These are phyloP conservation scores for Akanthomyces muscarius DNA, from an alignment of 2,329 filamentous ascomycete genomes.

Conservation along the genomic window DNA sequence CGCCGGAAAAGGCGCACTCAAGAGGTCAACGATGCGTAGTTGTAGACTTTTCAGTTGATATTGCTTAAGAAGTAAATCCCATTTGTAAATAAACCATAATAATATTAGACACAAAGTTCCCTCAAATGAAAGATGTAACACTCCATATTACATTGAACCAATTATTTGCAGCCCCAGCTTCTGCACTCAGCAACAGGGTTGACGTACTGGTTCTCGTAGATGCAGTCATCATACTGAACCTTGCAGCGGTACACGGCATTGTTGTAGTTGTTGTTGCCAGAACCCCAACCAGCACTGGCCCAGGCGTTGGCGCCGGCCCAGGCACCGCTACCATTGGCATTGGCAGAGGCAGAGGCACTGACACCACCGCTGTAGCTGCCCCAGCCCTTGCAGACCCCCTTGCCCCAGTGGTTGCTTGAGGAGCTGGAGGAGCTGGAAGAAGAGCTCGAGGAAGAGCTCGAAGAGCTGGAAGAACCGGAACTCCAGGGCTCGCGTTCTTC, in stretches of 20 bases:
- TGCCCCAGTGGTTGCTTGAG: neutral
- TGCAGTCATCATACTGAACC: conserved; percentile 47
- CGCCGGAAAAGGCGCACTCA: neutral
- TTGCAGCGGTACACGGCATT: conserved; percentile 41
- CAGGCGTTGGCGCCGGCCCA: conserved; percentile 14
- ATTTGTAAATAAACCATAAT: neutral
- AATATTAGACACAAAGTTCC: neutral
- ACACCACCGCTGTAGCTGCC: conserved; percentile 16
- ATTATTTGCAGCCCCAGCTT: conserved; percentile 28
- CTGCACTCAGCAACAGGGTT: conserved; percentile 38
- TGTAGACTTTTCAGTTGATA: neutral
- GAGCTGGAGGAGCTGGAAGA: conserved; percentile 17
- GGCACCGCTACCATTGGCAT: conserved; percentile 6
- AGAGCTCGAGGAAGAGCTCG: neutral
- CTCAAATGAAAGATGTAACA: neutral
- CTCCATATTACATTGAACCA: conserved; percentile 19
- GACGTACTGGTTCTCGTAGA: conserved; percentile 38
- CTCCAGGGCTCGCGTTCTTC: conserved; percentile 2
- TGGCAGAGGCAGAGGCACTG: conserved; percentile 10
- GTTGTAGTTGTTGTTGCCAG: conserved; percentile 29
- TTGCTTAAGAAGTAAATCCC: neutral
- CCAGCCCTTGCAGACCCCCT: conserved; percentile 11
- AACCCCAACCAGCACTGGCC: conserved; percentile 23
- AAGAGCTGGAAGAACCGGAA: conserved; percentile 11
- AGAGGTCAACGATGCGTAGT: neutral